Percentiles rank a stretch among this genome's conserved stretches.
Evolutionary conservation across 2,329 filamentous ascomycete species (phyloP).

Genomic region (Xylariaceae sp.): DNA sequence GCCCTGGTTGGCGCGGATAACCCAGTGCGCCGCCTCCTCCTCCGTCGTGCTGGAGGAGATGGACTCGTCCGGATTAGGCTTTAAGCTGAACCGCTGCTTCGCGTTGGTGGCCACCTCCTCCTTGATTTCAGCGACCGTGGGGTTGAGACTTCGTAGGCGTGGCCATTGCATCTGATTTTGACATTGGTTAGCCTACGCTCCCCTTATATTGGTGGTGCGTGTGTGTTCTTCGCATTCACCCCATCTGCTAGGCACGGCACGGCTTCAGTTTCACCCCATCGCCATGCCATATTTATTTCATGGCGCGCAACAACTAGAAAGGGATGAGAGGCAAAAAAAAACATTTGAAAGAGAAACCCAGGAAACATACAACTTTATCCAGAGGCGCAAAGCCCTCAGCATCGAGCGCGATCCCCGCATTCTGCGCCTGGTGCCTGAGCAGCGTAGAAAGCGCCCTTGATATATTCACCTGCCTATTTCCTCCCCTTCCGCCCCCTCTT

Average conservation of each 20-base stretch:
- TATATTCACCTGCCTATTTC: conserved; percentile 42
- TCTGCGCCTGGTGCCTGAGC: conserved; percentile 51
- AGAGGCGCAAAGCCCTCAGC: conserved; percentile 54
- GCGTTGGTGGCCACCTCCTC: conserved; percentile 67
- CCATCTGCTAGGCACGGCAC: too few species aligned
- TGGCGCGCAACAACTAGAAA: background rate
- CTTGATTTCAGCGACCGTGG: conserved; percentile 70
- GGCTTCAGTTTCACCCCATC: too few species aligned
- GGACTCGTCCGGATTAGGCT: conserved; percentile 40
- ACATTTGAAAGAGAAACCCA: background rate
- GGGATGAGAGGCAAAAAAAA: background rate
- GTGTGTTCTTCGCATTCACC: too few species aligned
- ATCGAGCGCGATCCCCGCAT: conserved; percentile 53
- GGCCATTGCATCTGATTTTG: conserved; percentile 44
- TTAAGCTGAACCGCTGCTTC: conserved; percentile 85
- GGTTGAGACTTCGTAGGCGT: conserved; percentile 60
- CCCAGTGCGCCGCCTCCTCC: conserved; percentile 58
- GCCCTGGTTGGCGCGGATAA: conserved; percentile 94
- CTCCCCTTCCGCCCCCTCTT: conserved; percentile 30
- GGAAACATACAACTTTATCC: conserved; percentile 50
- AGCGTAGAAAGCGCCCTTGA: conserved; percentile 51
- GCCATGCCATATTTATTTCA: background rate
- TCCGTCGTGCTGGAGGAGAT: conserved; percentile 25
- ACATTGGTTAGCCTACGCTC: background rate
- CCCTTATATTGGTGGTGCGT: too few species aligned